phyloP scores from a whole-genome alignment of 2,329 filamentous ascomycete species.

The Clonostachys rosea region DNA sequence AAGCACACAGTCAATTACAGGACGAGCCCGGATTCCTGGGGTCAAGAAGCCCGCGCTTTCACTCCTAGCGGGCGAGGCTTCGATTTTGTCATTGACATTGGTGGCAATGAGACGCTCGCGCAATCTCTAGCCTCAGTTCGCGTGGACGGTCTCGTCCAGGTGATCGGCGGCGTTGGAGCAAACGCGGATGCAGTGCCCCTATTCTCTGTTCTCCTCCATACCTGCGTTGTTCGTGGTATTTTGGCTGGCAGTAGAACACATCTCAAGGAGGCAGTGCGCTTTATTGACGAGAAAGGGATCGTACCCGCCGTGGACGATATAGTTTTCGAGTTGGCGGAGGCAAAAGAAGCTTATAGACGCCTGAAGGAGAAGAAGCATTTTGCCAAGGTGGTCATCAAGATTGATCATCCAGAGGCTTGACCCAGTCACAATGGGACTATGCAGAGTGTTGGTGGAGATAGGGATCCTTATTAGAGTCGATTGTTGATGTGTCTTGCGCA shows the following conservation, averaged over 20 bases:
- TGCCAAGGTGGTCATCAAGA: slow-evolving; percentile 23
- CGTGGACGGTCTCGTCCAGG: slow-evolving; percentile 20
- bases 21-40: slow-evolving; percentile 47
- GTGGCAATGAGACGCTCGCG: slow-evolving; percentile 53
- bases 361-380: slow-evolving; percentile 26
- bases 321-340: slow-evolving; percentile 19
- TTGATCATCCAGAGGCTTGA: slow-evolving; percentile 8
- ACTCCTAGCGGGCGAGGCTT: slow-evolving; percentile 44
- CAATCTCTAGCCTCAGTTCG: slow-evolving; percentile 47
- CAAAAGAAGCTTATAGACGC: slow-evolving; percentile 20
- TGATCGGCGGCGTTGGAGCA: slow-evolving; percentile 26
- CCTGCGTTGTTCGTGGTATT: slow-evolving; percentile 20
- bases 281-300: slow-evolving; percentile 20
- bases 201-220: slow-evolving; percentile 13
- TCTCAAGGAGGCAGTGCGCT: slow-evolving; percentile 18
- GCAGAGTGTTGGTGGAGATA: too few species aligned
- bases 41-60: slow-evolving; percentile 45
- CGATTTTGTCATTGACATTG: slow-evolving; percentile 61
- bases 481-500: too few species aligned
- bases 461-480: too few species aligned
- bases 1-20: slow-evolving; percentile 58
- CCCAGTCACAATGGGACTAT: too few species aligned
- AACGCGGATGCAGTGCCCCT: slow-evolving; percentile 11
- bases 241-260: slow-evolving; percentile 15
- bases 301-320: slow-evolving; percentile 20